Base-by-base conservation (phyloP, 768 basidiomycete genomes). In the Mycena capillaripes region DNA sequence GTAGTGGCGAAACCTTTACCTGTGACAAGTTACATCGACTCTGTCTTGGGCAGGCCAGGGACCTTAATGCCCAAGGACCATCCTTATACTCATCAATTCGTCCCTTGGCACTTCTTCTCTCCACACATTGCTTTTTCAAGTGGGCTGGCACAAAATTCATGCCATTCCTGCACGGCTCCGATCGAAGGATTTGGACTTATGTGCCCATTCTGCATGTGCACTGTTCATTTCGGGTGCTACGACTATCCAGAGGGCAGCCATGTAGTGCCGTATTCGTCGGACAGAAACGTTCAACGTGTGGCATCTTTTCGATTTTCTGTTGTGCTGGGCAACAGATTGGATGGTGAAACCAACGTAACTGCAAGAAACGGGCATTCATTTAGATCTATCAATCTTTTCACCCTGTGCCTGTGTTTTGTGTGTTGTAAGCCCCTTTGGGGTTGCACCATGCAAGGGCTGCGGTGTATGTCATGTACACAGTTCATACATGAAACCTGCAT, bases 371-470 rank as follows among this genome's bases (percentile, higher is more conserved):
- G 82, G 36, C 94, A 95, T 76, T 75, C 77, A 1, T 91, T 96
- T 78, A 80, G 81, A 46, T 76, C 81, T 11, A 87, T 90, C 70
- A 95, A 92, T 75, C 79, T 94, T 50, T 95, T 96, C 81, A 92
- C 90, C 29, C 80, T 95, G 10, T 88, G 89, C n/a, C 85, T 92
- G 11, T 97, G 95, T 78, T 86, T 88, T 70, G 77, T 86, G 5
- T 97, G 95, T 78, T 84, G 81, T 23, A 80, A 86, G 50, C 95
- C 95, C 2, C 84, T 96, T 14, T 96, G 95, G 94, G 95, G 94
- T 3, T 85, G 82, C 57, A 80, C 84, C 17, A 81, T 80, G 40
- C 95, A 96, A 79, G 93, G 89, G 3, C 76, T 92, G 25, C 88
- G 87, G 59, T 97, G 95, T 77, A 78, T 79, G 29, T 81, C 82